Evolutionary conservation across 176 grass and related monocot species (phyloP).

Genomic region (Avena insularis): DNA sequence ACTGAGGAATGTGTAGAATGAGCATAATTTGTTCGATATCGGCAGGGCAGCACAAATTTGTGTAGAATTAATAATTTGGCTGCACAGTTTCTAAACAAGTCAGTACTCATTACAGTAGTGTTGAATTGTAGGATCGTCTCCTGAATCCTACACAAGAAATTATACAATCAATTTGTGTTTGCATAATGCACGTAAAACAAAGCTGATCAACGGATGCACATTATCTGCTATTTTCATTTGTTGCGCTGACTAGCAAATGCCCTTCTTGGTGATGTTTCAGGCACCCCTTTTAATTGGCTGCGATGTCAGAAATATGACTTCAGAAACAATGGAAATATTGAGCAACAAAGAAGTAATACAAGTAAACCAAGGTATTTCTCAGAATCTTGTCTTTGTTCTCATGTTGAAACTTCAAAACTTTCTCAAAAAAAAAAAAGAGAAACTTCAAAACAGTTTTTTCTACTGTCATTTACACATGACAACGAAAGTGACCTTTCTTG

Average conservation of each 20-base stretch:
- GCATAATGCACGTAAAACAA: background rate
- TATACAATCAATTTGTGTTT: background rate
- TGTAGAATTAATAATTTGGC: background rate
- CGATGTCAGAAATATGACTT: conserved; percentile 96
- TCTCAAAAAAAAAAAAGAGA: background rate
- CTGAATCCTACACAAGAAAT: background rate
- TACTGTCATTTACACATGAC: conserved; percentile 5
- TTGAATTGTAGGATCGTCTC: background rate
- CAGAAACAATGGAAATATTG: conserved; percentile 80
- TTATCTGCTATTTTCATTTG: conserved; percentile 20
- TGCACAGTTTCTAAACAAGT: background rate
- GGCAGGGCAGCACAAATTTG: background rate
- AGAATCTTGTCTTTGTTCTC: background rate
- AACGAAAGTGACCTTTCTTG: background rate
- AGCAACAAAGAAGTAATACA: conserved; percentile 91
- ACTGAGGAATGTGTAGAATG: background rate
- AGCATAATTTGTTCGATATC: background rate
- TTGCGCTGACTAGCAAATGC: background rate
- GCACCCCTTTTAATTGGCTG: conserved; percentile 97
- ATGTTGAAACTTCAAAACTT: background rate
- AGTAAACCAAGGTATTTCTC: conserved; percentile 86
- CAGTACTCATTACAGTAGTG: background rate
- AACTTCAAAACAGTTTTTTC: background rate
- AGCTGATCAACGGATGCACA: background rate
- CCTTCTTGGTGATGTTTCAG: conserved; percentile 48